Evolutionary conservation across 257 asterid genomes (phyloP).

Genomic region (Penstemon barbatus): DNA sequence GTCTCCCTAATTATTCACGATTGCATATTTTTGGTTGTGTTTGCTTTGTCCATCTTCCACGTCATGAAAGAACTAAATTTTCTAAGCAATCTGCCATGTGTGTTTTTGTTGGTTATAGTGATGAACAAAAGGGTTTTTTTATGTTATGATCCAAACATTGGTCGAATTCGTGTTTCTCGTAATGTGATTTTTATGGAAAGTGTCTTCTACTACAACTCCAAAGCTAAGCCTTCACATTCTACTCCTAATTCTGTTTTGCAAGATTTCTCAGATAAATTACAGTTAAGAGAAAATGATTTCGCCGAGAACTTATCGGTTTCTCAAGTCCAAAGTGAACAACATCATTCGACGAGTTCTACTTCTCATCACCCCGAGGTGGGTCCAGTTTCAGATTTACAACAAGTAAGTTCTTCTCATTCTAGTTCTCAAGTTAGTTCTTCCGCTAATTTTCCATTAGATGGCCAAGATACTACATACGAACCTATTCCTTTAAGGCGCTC

Average conservation of each 20-base stretch:
- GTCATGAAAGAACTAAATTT: background rate
- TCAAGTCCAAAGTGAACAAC: background rate
- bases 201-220: background rate
- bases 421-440: background rate
- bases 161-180: background rate
- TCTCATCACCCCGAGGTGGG: background rate
- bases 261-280: background rate
- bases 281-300: background rate
- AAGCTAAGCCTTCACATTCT: background rate
- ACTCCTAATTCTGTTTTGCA: background rate
- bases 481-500: background rate
- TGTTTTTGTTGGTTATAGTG: background rate
- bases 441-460: background rate
- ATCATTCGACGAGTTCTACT: background rate
- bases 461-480: background rate
- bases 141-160: background rate
- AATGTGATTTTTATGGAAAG: background rate
- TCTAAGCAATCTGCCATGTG: background rate
- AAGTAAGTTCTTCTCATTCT: background rate
- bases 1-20: background rate
- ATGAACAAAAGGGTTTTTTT: background rate
- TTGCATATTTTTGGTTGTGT: background rate
- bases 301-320: background rate
- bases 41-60: background rate
- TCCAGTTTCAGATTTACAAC: background rate